Percentiles rank a stretch among this genome's conserved stretches.
Evolutionary conservation across 2,329 filamentous ascomycete species (phyloP).

Genomic region (Pseudofabraea citricarpa): DNA sequence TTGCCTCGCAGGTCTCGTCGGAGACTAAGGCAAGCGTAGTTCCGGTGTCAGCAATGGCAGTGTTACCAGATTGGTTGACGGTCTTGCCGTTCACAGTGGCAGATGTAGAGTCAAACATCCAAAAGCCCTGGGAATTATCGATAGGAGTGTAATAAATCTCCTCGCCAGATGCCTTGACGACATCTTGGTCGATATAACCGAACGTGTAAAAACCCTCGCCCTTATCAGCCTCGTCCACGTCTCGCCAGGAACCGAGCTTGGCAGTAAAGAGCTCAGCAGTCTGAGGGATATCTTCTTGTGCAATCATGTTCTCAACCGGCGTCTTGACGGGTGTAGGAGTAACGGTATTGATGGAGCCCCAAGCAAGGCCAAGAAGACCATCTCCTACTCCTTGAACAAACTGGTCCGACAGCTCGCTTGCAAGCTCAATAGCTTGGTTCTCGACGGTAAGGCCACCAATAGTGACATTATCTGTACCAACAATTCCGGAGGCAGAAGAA

Average conservation of each 20-base stretch:
- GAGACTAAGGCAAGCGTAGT: slow-evolving; percentile 63
- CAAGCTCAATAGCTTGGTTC: slow-evolving; percentile 61
- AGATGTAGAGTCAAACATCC: slow-evolving; percentile 56
- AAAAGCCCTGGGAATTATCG: slow-evolving; percentile 63
- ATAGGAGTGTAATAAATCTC: slow-evolving; percentile 56
- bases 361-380: slow-evolving; percentile 64
- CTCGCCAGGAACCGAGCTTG: slow-evolving; percentile 49
- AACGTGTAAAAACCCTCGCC: slow-evolving; percentile 65
- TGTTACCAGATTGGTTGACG: slow-evolving; percentile 49
- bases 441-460: slow-evolving; percentile 58
- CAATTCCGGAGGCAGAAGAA: slow-evolving; percentile 59
- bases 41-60: slow-evolving; percentile 67
- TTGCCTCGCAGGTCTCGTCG: slow-evolving; percentile 53
- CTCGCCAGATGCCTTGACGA: slow-evolving; percentile 46
- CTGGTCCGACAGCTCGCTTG: slow-evolving; percentile 50
- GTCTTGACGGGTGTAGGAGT: slow-evolving; percentile 49
- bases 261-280: slow-evolving; percentile 51
- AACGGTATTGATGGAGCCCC: slow-evolving; percentile 59
- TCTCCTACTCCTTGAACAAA: slow-evolving; percentile 55
- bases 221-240: slow-evolving; percentile 35
- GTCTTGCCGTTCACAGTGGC: slow-evolving; percentile 52
- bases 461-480: slow-evolving; percentile 57
- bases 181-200: slow-evolving; percentile 63
- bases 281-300: slow-evolving; percentile 45
- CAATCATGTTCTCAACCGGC: slow-evolving; percentile 66